Conservation (phyloP, 2,329 filamentous ascomycete genomes). For the Dactylonectria macrodidyma region DNA sequence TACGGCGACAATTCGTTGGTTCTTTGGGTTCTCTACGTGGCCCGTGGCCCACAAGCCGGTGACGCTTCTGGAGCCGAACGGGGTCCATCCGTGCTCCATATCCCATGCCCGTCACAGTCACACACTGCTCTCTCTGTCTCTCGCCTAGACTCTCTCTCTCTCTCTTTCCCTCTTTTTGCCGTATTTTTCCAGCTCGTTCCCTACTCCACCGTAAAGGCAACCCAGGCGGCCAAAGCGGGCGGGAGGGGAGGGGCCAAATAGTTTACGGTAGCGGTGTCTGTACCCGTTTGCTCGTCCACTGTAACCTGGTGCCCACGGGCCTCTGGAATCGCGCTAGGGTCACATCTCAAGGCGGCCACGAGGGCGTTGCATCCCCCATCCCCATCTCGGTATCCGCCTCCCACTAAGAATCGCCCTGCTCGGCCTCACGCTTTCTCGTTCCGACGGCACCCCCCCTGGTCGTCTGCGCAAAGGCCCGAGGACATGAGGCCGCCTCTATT, state of each 20-base stretch:
- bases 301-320: neutral
- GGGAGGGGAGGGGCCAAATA: neutral
- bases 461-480: neutral
- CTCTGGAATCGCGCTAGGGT: constrained; percentile 30
- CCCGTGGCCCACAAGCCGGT: constrained; percentile 1
- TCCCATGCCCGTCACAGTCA: neutral
- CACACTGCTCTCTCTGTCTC: neutral
- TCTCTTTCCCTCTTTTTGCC: neutral
- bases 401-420: neutral
- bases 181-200: neutral
- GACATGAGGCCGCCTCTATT: neutral
- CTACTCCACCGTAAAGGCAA: neutral
- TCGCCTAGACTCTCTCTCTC: neutral
- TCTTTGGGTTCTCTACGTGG: neutral
- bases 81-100: neutral
- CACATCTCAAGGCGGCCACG: constrained; percentile 20
- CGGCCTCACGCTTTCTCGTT: neutral
- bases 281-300: constrained; percentile 15
- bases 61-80: constrained; percentile 8
- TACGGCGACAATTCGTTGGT: neutral
- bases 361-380: neutral
- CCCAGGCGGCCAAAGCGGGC: constrained; percentile 15
- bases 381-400: neutral
- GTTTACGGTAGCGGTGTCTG: no score
- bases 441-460: neutral